Conservation (phyloP, 768 basidiomycete species). For the Boletus vinaceobasis region DNA sequence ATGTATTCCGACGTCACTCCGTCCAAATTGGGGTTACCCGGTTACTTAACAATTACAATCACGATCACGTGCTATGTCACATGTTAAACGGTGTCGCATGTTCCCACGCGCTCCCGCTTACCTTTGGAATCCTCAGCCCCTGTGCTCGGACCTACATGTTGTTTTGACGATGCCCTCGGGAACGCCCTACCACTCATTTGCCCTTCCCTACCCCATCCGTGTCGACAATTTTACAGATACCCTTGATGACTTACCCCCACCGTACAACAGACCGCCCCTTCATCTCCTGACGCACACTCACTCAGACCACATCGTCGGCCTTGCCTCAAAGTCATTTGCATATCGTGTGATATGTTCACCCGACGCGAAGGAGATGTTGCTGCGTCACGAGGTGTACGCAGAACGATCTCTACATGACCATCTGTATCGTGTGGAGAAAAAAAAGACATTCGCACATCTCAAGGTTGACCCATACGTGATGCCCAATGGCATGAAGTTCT, state of each 20-base stretch:
- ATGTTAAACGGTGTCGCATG: background rate
- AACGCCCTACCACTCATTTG: conserved; percentile 73
- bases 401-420: conserved; percentile 59
- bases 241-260: conserved; percentile 32
- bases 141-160: conserved; percentile 1
- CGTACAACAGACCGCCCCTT: conserved; percentile 40
- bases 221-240: conserved; percentile 75
- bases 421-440: conserved; percentile 28
- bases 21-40: too few species aligned
- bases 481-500: conserved; percentile 47
- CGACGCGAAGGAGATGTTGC: conserved; percentile 84
- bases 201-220: conserved; percentile 77
- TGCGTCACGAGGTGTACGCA: conserved; percentile 67
- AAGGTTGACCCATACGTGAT: conserved; percentile 49
- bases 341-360: conserved; percentile 71
- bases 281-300: conserved; percentile 90
- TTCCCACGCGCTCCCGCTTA: background rate
- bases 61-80: background rate
- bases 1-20: too few species aligned
- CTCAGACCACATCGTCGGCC: conserved; percentile 79
- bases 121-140: conserved; percentile 11
- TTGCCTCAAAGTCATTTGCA: conserved; percentile 72
- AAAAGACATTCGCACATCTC: conserved; percentile 64
- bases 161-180: conserved; percentile 60
- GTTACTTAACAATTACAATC: too few species aligned